Conservation (phyloP, 164 flowering plant genomes). For the Amborella trichopoda region DNA sequence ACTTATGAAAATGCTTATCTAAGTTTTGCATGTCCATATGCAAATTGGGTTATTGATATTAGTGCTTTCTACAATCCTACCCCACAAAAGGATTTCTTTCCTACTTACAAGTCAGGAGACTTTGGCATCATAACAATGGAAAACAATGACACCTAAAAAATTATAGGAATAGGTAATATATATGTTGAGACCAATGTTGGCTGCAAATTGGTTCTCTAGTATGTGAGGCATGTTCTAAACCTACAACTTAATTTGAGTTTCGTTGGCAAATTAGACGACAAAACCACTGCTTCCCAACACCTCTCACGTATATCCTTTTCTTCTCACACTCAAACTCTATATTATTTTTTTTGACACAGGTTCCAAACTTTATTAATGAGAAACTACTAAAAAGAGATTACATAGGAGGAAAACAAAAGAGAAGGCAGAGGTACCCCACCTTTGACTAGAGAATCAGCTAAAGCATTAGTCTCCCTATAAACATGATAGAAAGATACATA, state of each 20-base stretch:
- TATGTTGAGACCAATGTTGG: not conserved
- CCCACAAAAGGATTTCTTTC: not conserved
- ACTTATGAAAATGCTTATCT: not conserved
- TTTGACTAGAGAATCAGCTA: no score
- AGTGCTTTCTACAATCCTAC: not conserved
- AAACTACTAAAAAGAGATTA: no score
- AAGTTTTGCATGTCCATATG: not conserved
- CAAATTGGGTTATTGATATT: not conserved
- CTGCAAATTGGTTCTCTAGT: not conserved
- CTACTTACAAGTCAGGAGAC: not conserved
- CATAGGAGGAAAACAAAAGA: no score
- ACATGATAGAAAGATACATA: no score
- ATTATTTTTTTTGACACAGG: no score
- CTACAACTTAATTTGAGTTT: not conserved
- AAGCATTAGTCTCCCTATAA: no score
- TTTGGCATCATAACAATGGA: not conserved
- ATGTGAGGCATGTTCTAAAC: not conserved
- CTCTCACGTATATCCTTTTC: no score
- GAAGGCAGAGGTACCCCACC: no score
- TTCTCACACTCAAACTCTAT: no score
- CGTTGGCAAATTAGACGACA: not conserved
- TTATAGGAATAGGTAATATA: slow-evolving; percentile 1
- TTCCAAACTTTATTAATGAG: no score
- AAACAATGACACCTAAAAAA: slow-evolving; percentile 1
- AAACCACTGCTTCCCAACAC: no score